A percentile compares a stretch with the other conserved stretches of the same genome.
These are phyloP conservation scores for Neurospora sp. DNA, from an alignment of 495 filamentous ascomycete genomes.

Conservation along the genomic window DNA sequence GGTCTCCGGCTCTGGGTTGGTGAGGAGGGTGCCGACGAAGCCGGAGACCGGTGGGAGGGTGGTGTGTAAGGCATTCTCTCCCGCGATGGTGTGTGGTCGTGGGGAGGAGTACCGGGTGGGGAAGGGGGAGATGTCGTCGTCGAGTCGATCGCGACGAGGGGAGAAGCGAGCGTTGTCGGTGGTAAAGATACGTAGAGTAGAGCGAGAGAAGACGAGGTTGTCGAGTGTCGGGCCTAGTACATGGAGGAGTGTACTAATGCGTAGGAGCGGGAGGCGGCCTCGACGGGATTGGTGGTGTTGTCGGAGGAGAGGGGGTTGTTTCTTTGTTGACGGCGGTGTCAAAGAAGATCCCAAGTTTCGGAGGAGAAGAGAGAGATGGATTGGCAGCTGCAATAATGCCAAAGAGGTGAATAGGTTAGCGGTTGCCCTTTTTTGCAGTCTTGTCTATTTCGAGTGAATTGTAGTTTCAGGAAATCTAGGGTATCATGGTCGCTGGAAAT, in stretches of 20 bases:
- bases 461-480: neutral
- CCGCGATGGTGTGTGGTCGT: neutral
- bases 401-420: neutral
- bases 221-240: neutral
- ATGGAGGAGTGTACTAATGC: neutral
- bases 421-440: neutral
- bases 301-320: neutral
- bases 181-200: constrained; percentile 1
- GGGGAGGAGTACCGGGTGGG: neutral
- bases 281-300: neutral
- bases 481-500: neutral
- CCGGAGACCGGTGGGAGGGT: constrained; percentile 70
- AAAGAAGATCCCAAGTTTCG: neutral
- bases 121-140: neutral
- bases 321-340: neutral
- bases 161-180: constrained; percentile 2
- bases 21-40: constrained; percentile 55
- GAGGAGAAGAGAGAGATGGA: neutral
- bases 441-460: neutral
- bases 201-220: neutral
- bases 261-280: neutral
- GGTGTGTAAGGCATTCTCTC: constrained; percentile 84
- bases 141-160: constrained; percentile 8
- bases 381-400: neutral
- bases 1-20: constrained; percentile 49